phyloP scores from a whole-genome alignment of 2,329 filamentous ascomycete species.

The Hymenoscyphus fructigenus region DNA sequence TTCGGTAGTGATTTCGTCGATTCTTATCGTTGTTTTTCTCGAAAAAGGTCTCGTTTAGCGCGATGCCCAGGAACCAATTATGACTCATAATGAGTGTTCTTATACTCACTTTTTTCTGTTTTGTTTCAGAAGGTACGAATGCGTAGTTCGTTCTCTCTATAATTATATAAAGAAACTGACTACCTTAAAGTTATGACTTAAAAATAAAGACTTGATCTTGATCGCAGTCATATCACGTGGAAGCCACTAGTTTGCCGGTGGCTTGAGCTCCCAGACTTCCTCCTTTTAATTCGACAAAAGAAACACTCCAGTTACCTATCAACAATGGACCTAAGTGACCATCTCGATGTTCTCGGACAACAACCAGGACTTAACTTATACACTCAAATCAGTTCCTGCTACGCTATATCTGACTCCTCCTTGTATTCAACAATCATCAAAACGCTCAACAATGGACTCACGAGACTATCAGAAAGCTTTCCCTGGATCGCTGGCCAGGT shows the following conservation, averaged over 20 bases:
- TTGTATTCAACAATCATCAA: not conserved
- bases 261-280: not conserved
- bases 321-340: not conserved
- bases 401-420: not conserved
- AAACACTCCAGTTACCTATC: not conserved
- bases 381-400: constrained; percentile 11
- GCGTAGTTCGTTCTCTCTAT: no score
- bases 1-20: not conserved
- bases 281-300: not conserved
- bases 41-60: no score
- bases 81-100: not conserved
- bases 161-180: no score
- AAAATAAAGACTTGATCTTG: no score
- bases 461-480: constrained; percentile 1
- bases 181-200: no score
- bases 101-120: not conserved
- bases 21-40: not conserved
- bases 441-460: not conserved
- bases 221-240: no score
- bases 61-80: not conserved
- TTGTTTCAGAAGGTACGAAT: no score
- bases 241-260: not conserved
- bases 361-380: constrained; percentile 6
- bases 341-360: not conserved
- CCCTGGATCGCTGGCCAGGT: constrained; percentile 10